Evolutionary conservation across 2,329 filamentous ascomycete species (phyloP), one percentile per base, ranked within the genome.

Genomic region (Chrysoporthe austroafricana): DNA sequence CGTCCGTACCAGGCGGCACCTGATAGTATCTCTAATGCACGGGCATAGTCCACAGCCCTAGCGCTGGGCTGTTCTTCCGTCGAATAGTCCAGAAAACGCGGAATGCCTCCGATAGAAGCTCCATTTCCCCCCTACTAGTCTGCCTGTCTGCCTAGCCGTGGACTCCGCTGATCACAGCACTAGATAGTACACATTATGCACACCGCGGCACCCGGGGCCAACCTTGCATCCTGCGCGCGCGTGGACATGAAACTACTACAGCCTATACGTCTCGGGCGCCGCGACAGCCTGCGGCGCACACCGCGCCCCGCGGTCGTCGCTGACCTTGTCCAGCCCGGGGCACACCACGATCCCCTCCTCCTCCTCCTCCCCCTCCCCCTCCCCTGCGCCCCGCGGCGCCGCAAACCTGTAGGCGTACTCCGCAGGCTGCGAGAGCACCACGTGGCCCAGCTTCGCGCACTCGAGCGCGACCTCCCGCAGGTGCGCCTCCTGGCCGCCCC

Each of bases 371-470:
- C 2, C 26, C n/a, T 11, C 54, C 3, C 2, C 26, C 21, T 7
- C 39, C 26, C 26, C 26, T 26, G 26, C 26, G 26, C 26, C 26
- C 2, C 26, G 26, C 6, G 18, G 44, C 48, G 50, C 42, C 1
- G 52, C 54, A 54, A 63, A 69, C 6, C 26, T 21, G 18, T 61
- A 69, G 7, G 11, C 50, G n/a, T 63, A 48, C 18, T 82, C 80
- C 8, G 74, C 73, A 0, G 80, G 80, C 62, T 83, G 81, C 4
- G 81, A 83, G 43, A 83, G 73, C 7, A 83, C 63, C 21, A 79
- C 63, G 66, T 82, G 80, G 13, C 81, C 82, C 36, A 83, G 73
- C 62, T 76, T 79, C 21, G 79, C 73, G 48, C 77, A 80, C 71
- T 82, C 80, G 3, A 76, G 68, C 21, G 82, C 77, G 14, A 83